Base-by-base conservation (phyloP, 805 yeast species). In the Yamadazyma sp. region DNA sequence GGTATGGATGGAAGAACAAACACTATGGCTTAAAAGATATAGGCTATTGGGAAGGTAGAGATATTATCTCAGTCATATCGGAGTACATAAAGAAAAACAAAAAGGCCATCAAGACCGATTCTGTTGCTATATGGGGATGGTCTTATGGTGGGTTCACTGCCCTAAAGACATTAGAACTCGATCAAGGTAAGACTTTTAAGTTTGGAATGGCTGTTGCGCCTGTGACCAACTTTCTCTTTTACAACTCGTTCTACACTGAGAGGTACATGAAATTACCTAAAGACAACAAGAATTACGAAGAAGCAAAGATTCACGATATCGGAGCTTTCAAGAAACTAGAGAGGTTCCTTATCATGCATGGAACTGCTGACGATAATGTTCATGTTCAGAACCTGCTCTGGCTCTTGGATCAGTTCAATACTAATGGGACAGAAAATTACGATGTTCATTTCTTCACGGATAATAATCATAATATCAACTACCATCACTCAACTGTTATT, bases 171-270 rank as follows among this genome's bases (percentile, higher is more conserved):
- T 54, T 84, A 22, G 95, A 85, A 55, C 69, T 64, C 32, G 95
- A 85, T 53, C 81, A 85, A 5, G 59, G 73, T 6, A 46, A 50
- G 13, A 70, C 72, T 0, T 84, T 85, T 65, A 79, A 80, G 43
- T 85, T 73, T 52, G 93, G 91, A 6, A 77, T 83, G 70, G 79
- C 90, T 0, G 89, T 85, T 28, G 95, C 95, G 0, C 95, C 95
- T 0, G 95, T 85, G 3, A 85, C 95, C 5, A 71, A 83, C 50
- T 85, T 91, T 91, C 57, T 62, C 38, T 68, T 78, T 22, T 85
- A 85, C 51, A 89, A 85, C 58, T 80, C 91, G 0, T 76, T 85
- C 18, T 85, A 84, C 56, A 83, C 95, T 0, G 95, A 85, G 58
- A 68, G 95, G 43, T 84, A 82, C 53, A 77, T 85, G 86, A 74